Percentiles rank a stretch among this genome's conserved stretches.
phyloP scores from a whole-genome alignment of 202 grass and related monocot species.

The Panicum hallii region DNA sequence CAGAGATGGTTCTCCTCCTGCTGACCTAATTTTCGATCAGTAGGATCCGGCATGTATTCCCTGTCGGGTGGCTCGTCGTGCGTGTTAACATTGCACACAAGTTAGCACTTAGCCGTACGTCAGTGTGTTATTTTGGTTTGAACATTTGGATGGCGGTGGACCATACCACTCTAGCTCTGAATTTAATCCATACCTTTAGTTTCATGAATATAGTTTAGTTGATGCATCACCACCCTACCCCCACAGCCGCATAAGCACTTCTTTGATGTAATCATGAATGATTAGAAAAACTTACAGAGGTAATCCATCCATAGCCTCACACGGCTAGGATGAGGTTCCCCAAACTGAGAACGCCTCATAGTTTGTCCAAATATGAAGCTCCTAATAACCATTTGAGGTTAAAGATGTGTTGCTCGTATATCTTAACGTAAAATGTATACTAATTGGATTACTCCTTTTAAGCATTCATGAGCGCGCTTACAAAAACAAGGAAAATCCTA shows the following conservation, averaged over 20 bases:
- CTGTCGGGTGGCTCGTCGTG: not conserved
- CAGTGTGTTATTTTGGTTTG: not conserved
- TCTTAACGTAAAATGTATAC: not conserved
- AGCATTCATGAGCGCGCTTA: not conserved
- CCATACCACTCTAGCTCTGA: not conserved
- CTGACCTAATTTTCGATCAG: not conserved
- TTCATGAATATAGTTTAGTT: not conserved
- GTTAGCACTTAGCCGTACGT: not conserved
- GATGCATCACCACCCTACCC: not conserved
- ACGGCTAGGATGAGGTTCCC: not conserved
- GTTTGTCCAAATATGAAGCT: not conserved
- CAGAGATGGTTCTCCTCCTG: not conserved
- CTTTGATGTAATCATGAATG: not conserved
- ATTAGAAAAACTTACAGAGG: not conserved
- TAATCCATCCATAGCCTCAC: not conserved
- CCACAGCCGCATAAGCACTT: not conserved
- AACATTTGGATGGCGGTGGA: not conserved
- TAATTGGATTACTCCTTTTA: not conserved
- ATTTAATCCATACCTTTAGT: not conserved
- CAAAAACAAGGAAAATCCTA: too few relatives aligned
- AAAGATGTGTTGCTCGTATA: not conserved
- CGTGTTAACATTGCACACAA: not conserved
- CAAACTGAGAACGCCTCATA: not conserved
- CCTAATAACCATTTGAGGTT: not conserved
- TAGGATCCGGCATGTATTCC: not conserved